These are phyloP conservation scores for Torulaspora maleeae DNA, from an alignment of 805 yeast genomes.

Conservation along the genomic window DNA sequence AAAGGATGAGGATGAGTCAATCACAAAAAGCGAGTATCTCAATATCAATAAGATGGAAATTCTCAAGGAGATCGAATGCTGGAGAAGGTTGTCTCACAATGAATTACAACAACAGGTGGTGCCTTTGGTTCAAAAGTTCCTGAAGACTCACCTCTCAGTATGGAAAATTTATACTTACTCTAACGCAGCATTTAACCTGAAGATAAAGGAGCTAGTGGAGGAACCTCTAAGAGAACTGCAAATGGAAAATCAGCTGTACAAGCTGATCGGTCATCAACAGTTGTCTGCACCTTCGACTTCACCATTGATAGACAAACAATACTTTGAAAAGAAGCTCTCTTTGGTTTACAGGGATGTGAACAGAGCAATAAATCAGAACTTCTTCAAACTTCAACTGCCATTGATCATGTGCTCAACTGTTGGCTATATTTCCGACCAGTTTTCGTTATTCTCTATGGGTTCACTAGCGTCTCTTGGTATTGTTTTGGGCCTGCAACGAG, in stretches of 20 bases:
- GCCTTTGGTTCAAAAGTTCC: slow-evolving; percentile 27
- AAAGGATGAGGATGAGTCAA: slow-evolving; percentile 15
- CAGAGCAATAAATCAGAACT: slow-evolving; percentile 26
- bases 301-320: slow-evolving; percentile 13
- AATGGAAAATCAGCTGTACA: slow-evolving; percentile 28
- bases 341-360: slow-evolving; percentile 27
- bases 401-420: slow-evolving; percentile 24
- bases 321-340: slow-evolving; percentile 21
- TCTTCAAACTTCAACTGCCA: slow-evolving; percentile 35
- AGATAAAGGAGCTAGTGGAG: slow-evolving; percentile 28
- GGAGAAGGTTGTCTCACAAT: slow-evolving; percentile 32
- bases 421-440: slow-evolving; percentile 31
- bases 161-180: slow-evolving; percentile 34
- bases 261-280: slow-evolving; percentile 34
- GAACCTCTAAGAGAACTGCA: slow-evolving; percentile 20
- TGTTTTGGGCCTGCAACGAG: slow-evolving; percentile 32
- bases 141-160: slow-evolving; percentile 28
- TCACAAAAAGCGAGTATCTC: slow-evolving; percentile 19
- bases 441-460: slow-evolving; percentile 33
- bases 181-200: slow-evolving; percentile 29
- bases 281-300: slow-evolving; percentile 13
- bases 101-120: slow-evolving; percentile 31
- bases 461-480: slow-evolving; percentile 33
- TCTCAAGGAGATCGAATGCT: slow-evolving; percentile 22
- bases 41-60: slow-evolving; percentile 14